Conservation (phyloP, 2,329 filamentous ascomycete species). For the Onygena corvina region DNA sequence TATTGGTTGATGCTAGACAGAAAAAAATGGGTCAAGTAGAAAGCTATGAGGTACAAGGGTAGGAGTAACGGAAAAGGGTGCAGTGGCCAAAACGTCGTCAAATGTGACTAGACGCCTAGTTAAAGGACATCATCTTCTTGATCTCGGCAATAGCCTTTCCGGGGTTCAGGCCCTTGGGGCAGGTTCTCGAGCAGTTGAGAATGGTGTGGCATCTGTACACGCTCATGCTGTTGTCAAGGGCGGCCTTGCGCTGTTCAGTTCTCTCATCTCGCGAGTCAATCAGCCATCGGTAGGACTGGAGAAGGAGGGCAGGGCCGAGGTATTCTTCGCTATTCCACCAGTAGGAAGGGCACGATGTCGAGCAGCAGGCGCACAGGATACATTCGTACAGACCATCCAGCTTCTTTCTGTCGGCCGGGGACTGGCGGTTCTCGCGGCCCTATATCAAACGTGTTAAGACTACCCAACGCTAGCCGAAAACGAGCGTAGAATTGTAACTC, state of each 20-base stretch:
- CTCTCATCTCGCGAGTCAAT: constrained; percentile 88
- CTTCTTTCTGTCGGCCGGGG: constrained; percentile 85
- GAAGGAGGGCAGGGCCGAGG: constrained; percentile 86
- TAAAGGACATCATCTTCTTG: constrained; percentile 80
- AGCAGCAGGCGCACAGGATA: constrained; percentile 98
- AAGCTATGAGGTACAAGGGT: constrained; percentile 3
- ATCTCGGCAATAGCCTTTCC: constrained; percentile 92
- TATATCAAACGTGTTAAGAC: constrained; percentile 29
- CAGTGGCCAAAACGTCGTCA: neutral
- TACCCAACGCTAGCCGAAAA: constrained; percentile 11
- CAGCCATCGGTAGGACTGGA: constrained; percentile 97
- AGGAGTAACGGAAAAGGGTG: neutral
- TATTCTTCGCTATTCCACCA: constrained; percentile 99
- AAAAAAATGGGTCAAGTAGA: neutral
- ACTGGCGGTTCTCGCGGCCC: constrained; percentile 88
- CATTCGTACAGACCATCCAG: constrained; percentile 97
- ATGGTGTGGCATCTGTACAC: constrained; percentile 99
- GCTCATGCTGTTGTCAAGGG: constrained; percentile 97
- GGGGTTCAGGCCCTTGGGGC: constrained; percentile 96
- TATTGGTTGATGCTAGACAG: constrained; percentile 1
- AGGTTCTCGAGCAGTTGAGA: constrained; percentile 94
- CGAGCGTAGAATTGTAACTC: constrained; percentile 31
- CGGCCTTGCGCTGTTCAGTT: constrained; percentile 74
- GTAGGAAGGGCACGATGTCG: constrained; percentile 97
- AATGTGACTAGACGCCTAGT: neutral